phyloP scores from a whole-genome alignment of 768 basidiomycete genomes.

The Crucibulum laeve region DNA sequence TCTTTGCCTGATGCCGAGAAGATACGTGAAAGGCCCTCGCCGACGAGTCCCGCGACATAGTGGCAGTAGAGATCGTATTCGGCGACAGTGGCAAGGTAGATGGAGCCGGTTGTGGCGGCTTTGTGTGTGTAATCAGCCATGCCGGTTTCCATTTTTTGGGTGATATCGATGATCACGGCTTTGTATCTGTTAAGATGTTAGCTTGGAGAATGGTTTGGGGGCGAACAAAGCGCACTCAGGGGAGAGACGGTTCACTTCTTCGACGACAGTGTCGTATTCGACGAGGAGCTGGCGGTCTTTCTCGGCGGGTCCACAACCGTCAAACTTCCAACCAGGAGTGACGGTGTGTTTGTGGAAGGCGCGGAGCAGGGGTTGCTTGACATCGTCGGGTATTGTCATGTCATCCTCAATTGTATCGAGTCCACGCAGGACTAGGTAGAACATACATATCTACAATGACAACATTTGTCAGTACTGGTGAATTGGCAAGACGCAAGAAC shows the following conservation, averaged over 20 bases:
- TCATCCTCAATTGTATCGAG: slow-evolving; percentile 99
- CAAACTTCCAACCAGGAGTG: slow-evolving; percentile 83
- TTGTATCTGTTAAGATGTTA: slow-evolving; percentile 47
- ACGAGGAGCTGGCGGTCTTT: slow-evolving; percentile 84
- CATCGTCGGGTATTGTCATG: slow-evolving; percentile 85
- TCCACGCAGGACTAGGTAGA: slow-evolving; percentile 90
- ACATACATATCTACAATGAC: slow-evolving; percentile 78
- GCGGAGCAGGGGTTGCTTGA: slow-evolving; percentile 84
- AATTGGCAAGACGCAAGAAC: too few relatives aligned
- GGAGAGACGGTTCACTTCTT: slow-evolving; percentile 70
- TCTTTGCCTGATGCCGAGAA: slow-evolving; percentile 88
- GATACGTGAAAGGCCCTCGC: slow-evolving; percentile 88
- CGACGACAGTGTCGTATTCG: slow-evolving; percentile 77
- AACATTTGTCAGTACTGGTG: not conserved
- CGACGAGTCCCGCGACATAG: slow-evolving; percentile 96
- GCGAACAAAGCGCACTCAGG: slow-evolving; percentile 46
- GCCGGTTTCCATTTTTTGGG: slow-evolving; percentile 83
- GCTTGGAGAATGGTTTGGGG: too few relatives aligned
- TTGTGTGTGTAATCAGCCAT: slow-evolving; percentile 96
- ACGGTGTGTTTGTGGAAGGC: slow-evolving; percentile 77
- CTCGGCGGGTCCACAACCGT: slow-evolving; percentile 78
- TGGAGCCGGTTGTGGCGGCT: slow-evolving; percentile 63
- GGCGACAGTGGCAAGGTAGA: slow-evolving; percentile 68
- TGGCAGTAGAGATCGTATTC: slow-evolving; percentile 99
- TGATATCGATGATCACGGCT: slow-evolving; percentile 77